phyloP scores from a whole-genome alignment of 352 stramenopile genomes.

The Phytophthora boehmeriae region DNA sequence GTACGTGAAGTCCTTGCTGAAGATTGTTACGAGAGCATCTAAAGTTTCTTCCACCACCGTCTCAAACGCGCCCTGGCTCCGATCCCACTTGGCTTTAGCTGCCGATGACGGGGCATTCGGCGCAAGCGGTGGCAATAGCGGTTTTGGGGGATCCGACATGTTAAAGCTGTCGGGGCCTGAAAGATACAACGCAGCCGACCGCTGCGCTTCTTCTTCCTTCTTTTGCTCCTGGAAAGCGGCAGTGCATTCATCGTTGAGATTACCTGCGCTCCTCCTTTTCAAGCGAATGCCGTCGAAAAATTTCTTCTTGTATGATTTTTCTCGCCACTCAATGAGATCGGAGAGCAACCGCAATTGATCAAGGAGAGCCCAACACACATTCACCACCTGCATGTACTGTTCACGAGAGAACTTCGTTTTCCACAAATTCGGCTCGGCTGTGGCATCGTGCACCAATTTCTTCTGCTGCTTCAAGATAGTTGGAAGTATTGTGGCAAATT shows the following conservation, averaged over 20 bases:
- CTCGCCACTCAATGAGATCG: constrained; percentile 70
- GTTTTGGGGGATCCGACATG: constrained; percentile 2
- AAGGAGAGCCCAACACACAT: constrained; percentile 55
- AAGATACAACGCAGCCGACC: constrained; percentile 16
- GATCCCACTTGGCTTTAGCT: constrained; percentile 32
- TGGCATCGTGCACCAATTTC: constrained; percentile 56
- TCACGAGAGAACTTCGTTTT: constrained; percentile 53
- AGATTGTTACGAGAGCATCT: constrained; percentile 62
- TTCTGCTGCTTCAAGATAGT: constrained; percentile 50
- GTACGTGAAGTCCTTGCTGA: constrained; percentile 63
- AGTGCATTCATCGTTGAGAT: constrained; percentile 35
- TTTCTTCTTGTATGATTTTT: constrained; percentile 26
- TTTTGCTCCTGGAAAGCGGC: constrained; percentile 36
- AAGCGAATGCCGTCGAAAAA: constrained; percentile 18
- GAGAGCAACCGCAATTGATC: constrained; percentile 63
- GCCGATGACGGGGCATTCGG: constrained; percentile 20
- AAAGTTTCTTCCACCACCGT: constrained; percentile 49
- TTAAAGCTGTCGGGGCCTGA: constrained; percentile 9
- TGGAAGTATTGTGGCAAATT: constrained; percentile 43
- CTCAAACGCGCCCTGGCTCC: constrained; percentile 45
- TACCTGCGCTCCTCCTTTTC: constrained; percentile 24
- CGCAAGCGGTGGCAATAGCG: constrained; percentile 17
- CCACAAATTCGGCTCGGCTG: constrained; percentile 60
- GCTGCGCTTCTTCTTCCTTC: constrained; percentile 19
- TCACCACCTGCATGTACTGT: constrained; percentile 55